These are phyloP conservation scores for Stagonosporopsis chrysanthemi DNA, from an alignment of 2,329 filamentous ascomycete species.

Conservation along the genomic window DNA sequence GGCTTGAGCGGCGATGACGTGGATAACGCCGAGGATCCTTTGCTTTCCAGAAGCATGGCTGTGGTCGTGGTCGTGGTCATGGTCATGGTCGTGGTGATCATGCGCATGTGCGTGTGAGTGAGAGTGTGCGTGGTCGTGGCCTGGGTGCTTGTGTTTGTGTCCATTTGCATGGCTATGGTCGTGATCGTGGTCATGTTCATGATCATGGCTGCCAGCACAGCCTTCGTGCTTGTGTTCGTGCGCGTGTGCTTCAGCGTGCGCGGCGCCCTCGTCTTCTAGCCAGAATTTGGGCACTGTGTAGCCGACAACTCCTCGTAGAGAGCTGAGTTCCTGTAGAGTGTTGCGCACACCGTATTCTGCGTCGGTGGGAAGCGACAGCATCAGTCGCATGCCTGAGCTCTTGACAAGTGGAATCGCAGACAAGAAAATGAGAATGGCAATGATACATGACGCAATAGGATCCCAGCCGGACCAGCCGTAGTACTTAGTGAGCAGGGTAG, in stretches of 20 bases:
- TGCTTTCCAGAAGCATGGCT: conserved; percentile 40
- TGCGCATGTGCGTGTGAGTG: conserved; percentile 42
- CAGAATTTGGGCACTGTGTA: conserved; percentile 92
- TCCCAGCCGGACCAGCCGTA: conserved; percentile 95
- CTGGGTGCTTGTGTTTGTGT: conserved; percentile 47
- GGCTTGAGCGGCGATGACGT: conserved; percentile 76
- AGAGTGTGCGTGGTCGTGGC: conserved; percentile 35
- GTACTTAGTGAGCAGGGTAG: conserved; percentile 84
- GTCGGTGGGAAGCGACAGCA: conserved; percentile 84
- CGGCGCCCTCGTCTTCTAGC: conserved; percentile 73
- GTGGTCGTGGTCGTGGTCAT: conserved; percentile 47
- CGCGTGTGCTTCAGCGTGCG: conserved; percentile 52
- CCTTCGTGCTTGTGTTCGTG: conserved; percentile 48
- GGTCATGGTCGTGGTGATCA: conserved; percentile 36
- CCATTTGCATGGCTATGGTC: conserved; percentile 42
- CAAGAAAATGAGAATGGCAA: conserved; percentile 91
- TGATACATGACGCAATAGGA: conserved; percentile 90
- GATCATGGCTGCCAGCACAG: conserved; percentile 31
- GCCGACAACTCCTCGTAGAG: conserved; percentile 81
- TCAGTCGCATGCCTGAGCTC: conserved; percentile 80
- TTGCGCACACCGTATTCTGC: conserved; percentile 89
- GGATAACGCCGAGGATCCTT: conserved; percentile 81
- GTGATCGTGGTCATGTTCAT: conserved; percentile 44
- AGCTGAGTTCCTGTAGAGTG: conserved; percentile 81
- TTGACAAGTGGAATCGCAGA: conserved; percentile 88